Evolutionary conservation across 345 rosid genomes (phyloP).

Genomic region (Syzygium aqueum): DNA sequence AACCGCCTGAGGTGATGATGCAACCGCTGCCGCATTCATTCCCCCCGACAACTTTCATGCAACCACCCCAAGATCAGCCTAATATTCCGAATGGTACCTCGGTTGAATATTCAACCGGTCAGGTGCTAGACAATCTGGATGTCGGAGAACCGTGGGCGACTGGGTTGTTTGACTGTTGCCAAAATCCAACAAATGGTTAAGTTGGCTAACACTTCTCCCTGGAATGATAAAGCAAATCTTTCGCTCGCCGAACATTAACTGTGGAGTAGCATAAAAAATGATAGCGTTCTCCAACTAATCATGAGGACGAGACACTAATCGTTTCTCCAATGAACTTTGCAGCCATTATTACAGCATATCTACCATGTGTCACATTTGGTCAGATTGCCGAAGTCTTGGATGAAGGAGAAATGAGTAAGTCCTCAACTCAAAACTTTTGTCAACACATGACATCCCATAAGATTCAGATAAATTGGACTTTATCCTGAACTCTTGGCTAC

Average conservation of each 20-base stretch:
- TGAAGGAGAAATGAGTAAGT: conserved; percentile 38
- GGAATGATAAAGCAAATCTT: background rate
- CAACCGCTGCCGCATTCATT: background rate
- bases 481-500: background rate
- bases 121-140: conserved; percentile 2
- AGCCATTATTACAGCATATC: conserved; percentile 28
- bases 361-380: conserved; percentile 43
- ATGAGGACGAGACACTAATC: background rate
- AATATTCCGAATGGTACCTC: background rate
- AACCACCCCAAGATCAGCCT: background rate
- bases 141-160: conserved; percentile 32
- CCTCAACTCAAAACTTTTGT: background rate
- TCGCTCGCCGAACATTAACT: background rate
- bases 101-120: background rate
- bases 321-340: background rate
- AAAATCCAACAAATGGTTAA: conserved; percentile 32
- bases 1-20: background rate
- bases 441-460: background rate
- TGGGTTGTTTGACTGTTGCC: conserved; percentile 30
- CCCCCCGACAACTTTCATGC: background rate
- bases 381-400: conserved; percentile 38
- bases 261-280: background rate
- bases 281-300: background rate
- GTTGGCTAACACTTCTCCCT: background rate
- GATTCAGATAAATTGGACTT: background rate